These are phyloP conservation scores for Streptanthus diversifolius DNA, from an alignment of 345 rosid species.

Conservation along the genomic window DNA sequence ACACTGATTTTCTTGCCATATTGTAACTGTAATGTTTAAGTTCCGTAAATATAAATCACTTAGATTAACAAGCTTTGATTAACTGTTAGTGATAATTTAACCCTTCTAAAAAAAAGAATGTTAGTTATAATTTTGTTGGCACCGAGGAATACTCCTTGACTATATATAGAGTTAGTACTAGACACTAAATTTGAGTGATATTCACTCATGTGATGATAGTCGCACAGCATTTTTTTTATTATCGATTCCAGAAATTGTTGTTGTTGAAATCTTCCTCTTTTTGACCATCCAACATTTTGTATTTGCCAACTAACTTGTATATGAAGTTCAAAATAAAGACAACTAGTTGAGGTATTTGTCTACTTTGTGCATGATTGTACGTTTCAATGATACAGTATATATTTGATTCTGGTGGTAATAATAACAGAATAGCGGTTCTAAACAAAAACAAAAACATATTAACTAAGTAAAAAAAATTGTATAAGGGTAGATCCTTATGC, in stretches of 20 bases:
- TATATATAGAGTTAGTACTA: no score
- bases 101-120: no score
- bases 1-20: no score
- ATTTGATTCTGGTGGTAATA: not conserved
- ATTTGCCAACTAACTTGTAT: not conserved
- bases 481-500: not conserved
- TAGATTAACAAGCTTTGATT: no score
- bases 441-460: no score
- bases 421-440: not conserved
- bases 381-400: not conserved
- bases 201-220: not conserved
- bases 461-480: not conserved
- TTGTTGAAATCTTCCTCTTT: not conserved
- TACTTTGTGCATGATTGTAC: not conserved
- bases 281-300: not conserved
- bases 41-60: no score
- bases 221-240: not conserved
- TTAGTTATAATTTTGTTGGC: no score
- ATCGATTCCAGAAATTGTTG: not conserved
- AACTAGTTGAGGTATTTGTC: not conserved
- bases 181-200: not conserved
- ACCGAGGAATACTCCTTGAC: no score
- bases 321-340: not conserved
- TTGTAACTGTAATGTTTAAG: no score
- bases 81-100: no score